Evolutionary conservation across 169 alveolate species (phyloP), one percentile per base, ranked within the genome.

Genomic region (Plasmodium reichenowi): DNA sequence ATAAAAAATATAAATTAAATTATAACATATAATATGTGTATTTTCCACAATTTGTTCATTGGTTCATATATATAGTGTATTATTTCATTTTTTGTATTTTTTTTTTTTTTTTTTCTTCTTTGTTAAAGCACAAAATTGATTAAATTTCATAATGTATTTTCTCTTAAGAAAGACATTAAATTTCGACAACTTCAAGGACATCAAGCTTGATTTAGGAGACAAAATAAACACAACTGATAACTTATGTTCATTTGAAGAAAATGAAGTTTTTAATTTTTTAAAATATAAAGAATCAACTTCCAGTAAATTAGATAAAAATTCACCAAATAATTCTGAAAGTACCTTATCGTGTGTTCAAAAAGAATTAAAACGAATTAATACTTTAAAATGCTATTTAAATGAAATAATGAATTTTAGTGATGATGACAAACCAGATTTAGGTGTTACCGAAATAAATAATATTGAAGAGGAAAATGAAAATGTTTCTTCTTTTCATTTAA

Each of bases 121-220:
- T 8, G 63, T 83, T 43, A 68, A 83, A 58, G 24, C 13, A 64
- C 32, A 68, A 60, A 45, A 70, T 62, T 68, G 29, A 24, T 63
- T 68, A 60, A 52, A 83, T 83, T 48, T 58, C 72, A 83, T 29
- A 67, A 83, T 83, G 91, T 38, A 83, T 56, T 26, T 62, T 17
- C 85, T 83, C 56, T 68, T 83, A 63, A 83, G 59, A 83, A 83
- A 83, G 68, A 54, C 91, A 63, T 68, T 83, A 68, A 83, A 83
- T 47, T 83, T 83, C 54, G 83, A 83, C 24, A 83, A 70, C 74
- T 83, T 83, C 59, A 83, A 83, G 66, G 59, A 56, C 64, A 83
- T 83, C 9, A 83, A 68, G 59, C 67, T 83, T 70, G 91, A 83
- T 72, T 63, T 83, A 83, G 56, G 68, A 43, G 70, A 58, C 62